A percentile compares a stretch with the other conserved stretches of the same genome.
These are phyloP conservation scores for Lentinus tigrinus DNA, from an alignment of 768 basidiomycete genomes.

Conservation along the genomic window DNA sequence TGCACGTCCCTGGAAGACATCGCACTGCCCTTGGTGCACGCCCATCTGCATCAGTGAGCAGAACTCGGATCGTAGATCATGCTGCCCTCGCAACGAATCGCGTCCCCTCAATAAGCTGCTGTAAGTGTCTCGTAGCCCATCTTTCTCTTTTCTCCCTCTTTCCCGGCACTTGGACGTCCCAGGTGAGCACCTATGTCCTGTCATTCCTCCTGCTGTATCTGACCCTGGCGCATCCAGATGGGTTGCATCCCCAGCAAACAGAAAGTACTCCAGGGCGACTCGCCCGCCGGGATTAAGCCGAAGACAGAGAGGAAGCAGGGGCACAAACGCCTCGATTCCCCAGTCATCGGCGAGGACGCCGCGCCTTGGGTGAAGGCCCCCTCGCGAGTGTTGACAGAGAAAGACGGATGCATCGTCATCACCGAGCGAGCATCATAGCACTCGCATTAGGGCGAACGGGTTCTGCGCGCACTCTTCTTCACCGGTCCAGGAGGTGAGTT, in stretches of 20 bases:
- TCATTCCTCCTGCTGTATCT: neutral
- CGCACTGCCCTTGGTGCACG: constrained; percentile 6
- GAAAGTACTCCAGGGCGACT: constrained; percentile 16
- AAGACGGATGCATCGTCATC: constrained; percentile 26
- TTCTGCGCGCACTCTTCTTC: neutral
- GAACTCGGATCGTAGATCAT: constrained; percentile 9
- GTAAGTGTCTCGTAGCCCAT: neutral
- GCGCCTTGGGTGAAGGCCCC: constrained; percentile 30
- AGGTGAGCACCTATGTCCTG: neutral
- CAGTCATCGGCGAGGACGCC: constrained; percentile 22
- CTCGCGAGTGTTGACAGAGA: constrained; percentile 26
- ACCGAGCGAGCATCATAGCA: constrained; percentile 2
- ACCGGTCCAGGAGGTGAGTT: constrained; percentile 11
- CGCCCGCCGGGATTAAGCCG: neutral
- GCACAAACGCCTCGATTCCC: constrained; percentile 19
- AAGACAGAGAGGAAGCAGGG: constrained; percentile 10
- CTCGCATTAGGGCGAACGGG: too few relatives aligned
- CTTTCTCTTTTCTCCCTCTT: neutral
- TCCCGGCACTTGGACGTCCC: constrained; percentile 3
- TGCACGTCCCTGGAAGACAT: neutral
- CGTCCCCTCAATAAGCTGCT: constrained; percentile 4
- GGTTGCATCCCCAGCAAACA: constrained; percentile 45
- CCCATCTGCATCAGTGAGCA: constrained; percentile 11
- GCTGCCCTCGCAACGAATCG: constrained; percentile 12
- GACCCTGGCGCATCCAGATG: constrained; percentile 27